Base-by-base conservation (phyloP, 2,329 filamentous ascomycete genomes). In the Penicillium sp. region DNA sequence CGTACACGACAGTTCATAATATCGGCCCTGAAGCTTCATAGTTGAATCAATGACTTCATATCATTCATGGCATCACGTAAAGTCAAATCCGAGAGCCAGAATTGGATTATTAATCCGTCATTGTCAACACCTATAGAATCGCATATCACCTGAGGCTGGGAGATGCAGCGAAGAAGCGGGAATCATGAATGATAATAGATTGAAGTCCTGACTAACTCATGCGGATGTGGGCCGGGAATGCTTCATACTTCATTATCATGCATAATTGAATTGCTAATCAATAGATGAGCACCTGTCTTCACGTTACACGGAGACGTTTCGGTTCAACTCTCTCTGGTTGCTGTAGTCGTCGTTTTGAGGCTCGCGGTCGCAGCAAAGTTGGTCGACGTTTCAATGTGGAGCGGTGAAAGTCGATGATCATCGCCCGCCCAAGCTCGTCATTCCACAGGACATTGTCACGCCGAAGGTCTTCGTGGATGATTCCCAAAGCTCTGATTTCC, bases 1-100 rank as follows among this genome's bases (percentile, higher is more conserved):
- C 5, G 35, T 40, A 47, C 32, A 43, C 33, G 44, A 47, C 28
- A 49, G 38, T 46, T 8, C n/a, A 45, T 37, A 39, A 48, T 48
- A 48, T 44, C 36, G 28, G 34, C 38, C 13, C 35, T 47, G 40
- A n/a, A n/a, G n/a, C n/a, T 45, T 49, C 11, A 43, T 43, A 47
- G 41, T 49, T 49, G 13, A 46, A 48, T 45, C 13, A 40, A 44
- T 4, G 28, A 28, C 44, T 48, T 45, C 27, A 48, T 40, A 25
- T 35, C 18, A 29, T 29, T 46, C 28, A 33, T 46, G 1, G 6
- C 42, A 39, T 44, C 13, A 48, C 36, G 11, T 8, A 44, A 44
- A 39, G 41, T 48, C n/a, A 40, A 40, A 35, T 40, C 8, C 41
- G 25, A 45, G 46, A 36, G 45, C 39, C 27, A 49, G 39, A 39